A percentile compares a stretch with the other conserved stretches of the same genome.
Evolutionary conservation across 768 basidiomycete genomes (phyloP).

Genomic region (Tylopilus sp.): DNA sequence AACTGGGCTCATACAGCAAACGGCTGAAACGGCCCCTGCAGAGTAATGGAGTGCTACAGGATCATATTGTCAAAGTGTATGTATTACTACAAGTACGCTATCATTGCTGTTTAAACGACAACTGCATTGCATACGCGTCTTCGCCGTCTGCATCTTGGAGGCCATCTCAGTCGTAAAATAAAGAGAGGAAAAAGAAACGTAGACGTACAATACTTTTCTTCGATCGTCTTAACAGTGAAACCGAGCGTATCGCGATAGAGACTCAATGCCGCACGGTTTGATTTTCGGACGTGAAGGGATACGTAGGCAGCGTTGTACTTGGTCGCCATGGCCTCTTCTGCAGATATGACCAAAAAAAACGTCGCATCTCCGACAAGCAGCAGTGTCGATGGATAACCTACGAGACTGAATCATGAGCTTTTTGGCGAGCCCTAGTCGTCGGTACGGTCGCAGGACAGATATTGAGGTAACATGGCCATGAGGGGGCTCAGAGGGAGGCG

Average conservation of each 20-base stretch:
- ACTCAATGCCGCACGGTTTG: constrained; percentile 88
- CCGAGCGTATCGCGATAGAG: constrained; percentile 89
- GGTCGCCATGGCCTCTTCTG: constrained; percentile 89
- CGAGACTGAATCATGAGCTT: constrained; percentile 92
- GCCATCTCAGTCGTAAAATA: constrained; percentile 5
- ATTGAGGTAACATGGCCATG: constrained; percentile 97
- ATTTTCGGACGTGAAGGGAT: constrained; percentile 89
- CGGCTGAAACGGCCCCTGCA: neutral
- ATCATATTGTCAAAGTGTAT: constrained; percentile 6
- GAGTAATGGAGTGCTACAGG: neutral
- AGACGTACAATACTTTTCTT: constrained; percentile 88
- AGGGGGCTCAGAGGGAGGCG: constrained; percentile 48
- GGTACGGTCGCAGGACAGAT: constrained; percentile 85
- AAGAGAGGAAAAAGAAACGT: neutral
- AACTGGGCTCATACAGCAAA: neutral
- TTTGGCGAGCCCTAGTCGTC: constrained; percentile 90
- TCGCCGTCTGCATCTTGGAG: constrained; percentile 89
- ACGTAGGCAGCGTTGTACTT: constrained; percentile 85
- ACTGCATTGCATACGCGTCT: constrained; percentile 89
- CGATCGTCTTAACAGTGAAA: constrained; percentile 81
- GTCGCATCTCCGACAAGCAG: constrained; percentile 1
- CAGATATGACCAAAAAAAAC: neutral
- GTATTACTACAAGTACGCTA: neutral
- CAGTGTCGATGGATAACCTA: constrained; percentile 43
- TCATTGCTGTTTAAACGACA: constrained; percentile 45